Evolutionary conservation across 352 stramenopile species (phyloP), one percentile per base, ranked within the genome.

Genomic region (Pythium biforme): DNA sequence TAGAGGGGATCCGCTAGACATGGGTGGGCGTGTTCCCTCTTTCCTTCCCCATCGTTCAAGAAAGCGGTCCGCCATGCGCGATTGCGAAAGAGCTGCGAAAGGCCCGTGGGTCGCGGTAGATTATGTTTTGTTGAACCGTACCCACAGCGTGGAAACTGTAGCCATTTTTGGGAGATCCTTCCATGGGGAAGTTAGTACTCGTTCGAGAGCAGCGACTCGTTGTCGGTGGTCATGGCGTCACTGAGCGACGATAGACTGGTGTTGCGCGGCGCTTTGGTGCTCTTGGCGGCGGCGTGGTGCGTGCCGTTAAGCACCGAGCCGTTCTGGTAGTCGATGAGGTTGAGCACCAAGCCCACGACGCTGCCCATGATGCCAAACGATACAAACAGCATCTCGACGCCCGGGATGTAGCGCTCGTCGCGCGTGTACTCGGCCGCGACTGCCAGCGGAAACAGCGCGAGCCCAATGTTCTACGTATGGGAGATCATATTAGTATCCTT

Each of bases 331-430:
- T 94, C 85, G 5, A 92, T 58, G 22, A 92, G 65, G 46, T 94
- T 94, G 40, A 94, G 77, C 23, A 74, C 62, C 26, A 92, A 55
- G 26, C 83, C 85, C 17, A 92, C 85, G 55, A 90, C 59, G 49
- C 72, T 90, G 40, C 85, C 85, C 59, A 90, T 62, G 50, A 89
- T 74, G 3, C 79, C 85, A 22, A 94, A 90, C 20, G 81, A 79
- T 40, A 91, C 82, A 58, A 94, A 94, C 7, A 93, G 74, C 64
- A 92, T 75, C 56, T 94, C 86, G 47, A 94, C 86, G 34, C 77
- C 77, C 1, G 85, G 85, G 55, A 93, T 91, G 72, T 94, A 94
- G 12, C 70, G 68, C 29, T 87, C 77, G 26, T 86, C 73, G 49
- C 79, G 69, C 58, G 83, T 86, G 69, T 89, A 92, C 57, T 89